Evolutionary conservation across 257 asterid genomes (phyloP).

Genomic region (Scutellaria galericulata): DNA sequence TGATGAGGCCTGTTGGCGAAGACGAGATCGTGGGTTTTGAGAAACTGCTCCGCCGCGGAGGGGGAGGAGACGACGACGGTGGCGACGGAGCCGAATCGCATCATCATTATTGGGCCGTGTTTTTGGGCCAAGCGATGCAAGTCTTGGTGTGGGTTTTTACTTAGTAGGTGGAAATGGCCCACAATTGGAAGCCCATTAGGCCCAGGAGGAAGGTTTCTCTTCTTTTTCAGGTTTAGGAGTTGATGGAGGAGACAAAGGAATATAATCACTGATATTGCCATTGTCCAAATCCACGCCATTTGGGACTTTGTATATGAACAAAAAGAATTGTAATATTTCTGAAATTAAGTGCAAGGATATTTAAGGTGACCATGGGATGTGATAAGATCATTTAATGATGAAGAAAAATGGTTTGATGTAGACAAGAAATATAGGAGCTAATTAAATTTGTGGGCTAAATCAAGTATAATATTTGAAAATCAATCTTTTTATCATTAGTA

Average conservation of each 20-base stretch:
- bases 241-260: constrained; percentile 25
- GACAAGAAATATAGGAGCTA: too few relatives aligned
- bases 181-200: constrained; percentile 36
- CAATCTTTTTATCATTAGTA: too few relatives aligned
- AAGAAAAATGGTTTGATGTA: too few relatives aligned
- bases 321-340: too few relatives aligned
- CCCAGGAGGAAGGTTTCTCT: constrained; percentile 40
- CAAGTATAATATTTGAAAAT: too few relatives aligned
- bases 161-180: constrained; percentile 41
- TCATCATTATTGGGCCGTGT: constrained; percentile 35
- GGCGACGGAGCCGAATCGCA: constrained; percentile 28
- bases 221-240: constrained; percentile 7
- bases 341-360: too few relatives aligned
- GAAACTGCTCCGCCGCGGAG: constrained; percentile 32
- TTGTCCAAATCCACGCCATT: constrained; percentile 35
- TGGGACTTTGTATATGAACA: too few relatives aligned
- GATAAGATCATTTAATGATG: too few relatives aligned
- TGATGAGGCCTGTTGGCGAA: constrained; percentile 29
- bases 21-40: constrained; percentile 35
- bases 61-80: constrained; percentile 41
- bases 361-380: too few relatives aligned
- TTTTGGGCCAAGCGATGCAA: constrained; percentile 30
- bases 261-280: constrained; percentile 3
- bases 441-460: too few relatives aligned
- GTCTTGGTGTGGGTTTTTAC: constrained; percentile 33